Evolutionary conservation across 345 rosid species (phyloP).

Genomic region (Arabidopsis thaliana): TAIR10.1 NC_003075.7:7463001-7463500

Average conservation of each 20-base stretch:
- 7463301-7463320: neutral
- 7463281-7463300: no score
- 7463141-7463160: neutral
- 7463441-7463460: neutral
- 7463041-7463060: conserved; percentile 90
- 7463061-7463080: conserved; percentile 97
- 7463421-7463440: neutral
- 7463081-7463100: neutral
- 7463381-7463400: no score
- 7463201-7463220: conserved; percentile 3
- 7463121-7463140: neutral
- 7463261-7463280: no score
- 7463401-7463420: no score
- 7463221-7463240: neutral
- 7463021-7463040: conserved; percentile 76
- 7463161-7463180: neutral
- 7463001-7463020: conserved; percentile 75
- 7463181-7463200: conserved; percentile 3
- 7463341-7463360: neutral
- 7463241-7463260: neutral
- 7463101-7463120: conserved; percentile 4
- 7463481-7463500: neutral
- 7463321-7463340: neutral
- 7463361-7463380: neutral
- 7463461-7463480: neutral